phyloP scores from a whole-genome alignment of 169 alveolate species.

The Plasmodium relictum region DNA sequence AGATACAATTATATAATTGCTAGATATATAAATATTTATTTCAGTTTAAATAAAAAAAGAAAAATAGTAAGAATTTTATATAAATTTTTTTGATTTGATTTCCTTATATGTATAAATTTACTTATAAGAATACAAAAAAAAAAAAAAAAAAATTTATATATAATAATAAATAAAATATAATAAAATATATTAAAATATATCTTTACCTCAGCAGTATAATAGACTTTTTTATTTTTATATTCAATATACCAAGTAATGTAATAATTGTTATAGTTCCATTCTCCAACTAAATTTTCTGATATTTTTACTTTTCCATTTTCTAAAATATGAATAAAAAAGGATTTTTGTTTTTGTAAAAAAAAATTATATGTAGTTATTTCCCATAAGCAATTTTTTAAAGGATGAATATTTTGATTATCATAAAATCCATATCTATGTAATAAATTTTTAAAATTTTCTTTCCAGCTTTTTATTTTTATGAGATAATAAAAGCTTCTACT shows the following conservation, averaged over 20 bases:
- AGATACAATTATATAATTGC: not conserved
- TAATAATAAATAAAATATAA: no score
- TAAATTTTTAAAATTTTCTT: no score
- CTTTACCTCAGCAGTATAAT: slow-evolving; percentile 63
- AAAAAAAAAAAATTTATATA: no score
- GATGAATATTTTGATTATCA: slow-evolving; percentile 23
- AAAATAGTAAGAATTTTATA: no score
- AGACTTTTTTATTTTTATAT: slow-evolving; percentile 8
- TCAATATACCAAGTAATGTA: slow-evolving; percentile 42
- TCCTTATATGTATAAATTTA: no score
- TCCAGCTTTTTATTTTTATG: no score
- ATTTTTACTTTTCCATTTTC: slow-evolving; percentile 33
- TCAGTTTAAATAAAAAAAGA: no score
- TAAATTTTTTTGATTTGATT: no score
- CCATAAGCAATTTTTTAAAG: slow-evolving; percentile 60
- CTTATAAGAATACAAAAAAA: no score
- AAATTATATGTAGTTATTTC: slow-evolving; percentile 44
- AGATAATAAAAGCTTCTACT: not conserved
- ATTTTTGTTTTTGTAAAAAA: slow-evolving; percentile 20
- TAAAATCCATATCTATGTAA: not conserved
- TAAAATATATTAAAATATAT: not conserved
- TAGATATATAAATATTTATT: no score
- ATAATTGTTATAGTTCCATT: slow-evolving; percentile 44
- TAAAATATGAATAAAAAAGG: slow-evolving; percentile 38
- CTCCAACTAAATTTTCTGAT: slow-evolving; percentile 23